A percentile compares a stretch with the other conserved stretches of the same genome.
phyloP scores from a whole-genome alignment of 495 filamentous ascomycete genomes.

The Xylaria bambusicola region DNA sequence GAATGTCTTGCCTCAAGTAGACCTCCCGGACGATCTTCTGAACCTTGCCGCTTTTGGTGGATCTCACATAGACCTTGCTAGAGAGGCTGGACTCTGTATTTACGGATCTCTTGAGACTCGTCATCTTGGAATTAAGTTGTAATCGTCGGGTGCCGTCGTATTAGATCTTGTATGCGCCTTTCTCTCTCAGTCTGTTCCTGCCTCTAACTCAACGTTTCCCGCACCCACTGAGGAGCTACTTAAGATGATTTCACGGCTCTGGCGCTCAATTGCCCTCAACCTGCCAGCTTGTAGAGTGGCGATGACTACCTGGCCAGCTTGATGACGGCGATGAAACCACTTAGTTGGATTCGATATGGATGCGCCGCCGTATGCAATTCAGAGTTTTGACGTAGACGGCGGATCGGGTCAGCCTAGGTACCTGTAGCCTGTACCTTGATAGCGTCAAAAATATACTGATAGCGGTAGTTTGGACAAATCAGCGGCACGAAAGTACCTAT shows the following conservation, averaged over 20 bases:
- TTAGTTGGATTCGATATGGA: too few relatives aligned
- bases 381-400: not conserved
- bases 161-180: not conserved
- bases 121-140: constrained; percentile 57
- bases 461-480: constrained; percentile 27
- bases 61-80: constrained; percentile 91
- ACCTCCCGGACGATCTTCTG: constrained; percentile 97
- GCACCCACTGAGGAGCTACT: too few relatives aligned
- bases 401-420: too few relatives aligned
- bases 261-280: not conserved
- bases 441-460: constrained; percentile 9
- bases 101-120: constrained; percentile 79
- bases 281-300: constrained; percentile 7
- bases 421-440: not conserved
- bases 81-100: constrained; percentile 77
- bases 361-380: too few relatives aligned
- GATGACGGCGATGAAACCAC: constrained; percentile 10
- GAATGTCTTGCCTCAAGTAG: constrained; percentile 94
- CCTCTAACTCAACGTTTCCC: not conserved
- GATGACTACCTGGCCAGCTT: too few relatives aligned
- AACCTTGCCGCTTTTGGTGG: constrained; percentile 91
- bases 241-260: not conserved
- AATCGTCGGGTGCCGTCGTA: not conserved
- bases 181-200: too few relatives aligned
- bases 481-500: too few relatives aligned